A percentile compares a stretch with the other conserved stretches of the same genome.
Evolutionary conservation across 805 yeast species (phyloP).

Genomic region (Saccharomycopsis sp.): DNA sequence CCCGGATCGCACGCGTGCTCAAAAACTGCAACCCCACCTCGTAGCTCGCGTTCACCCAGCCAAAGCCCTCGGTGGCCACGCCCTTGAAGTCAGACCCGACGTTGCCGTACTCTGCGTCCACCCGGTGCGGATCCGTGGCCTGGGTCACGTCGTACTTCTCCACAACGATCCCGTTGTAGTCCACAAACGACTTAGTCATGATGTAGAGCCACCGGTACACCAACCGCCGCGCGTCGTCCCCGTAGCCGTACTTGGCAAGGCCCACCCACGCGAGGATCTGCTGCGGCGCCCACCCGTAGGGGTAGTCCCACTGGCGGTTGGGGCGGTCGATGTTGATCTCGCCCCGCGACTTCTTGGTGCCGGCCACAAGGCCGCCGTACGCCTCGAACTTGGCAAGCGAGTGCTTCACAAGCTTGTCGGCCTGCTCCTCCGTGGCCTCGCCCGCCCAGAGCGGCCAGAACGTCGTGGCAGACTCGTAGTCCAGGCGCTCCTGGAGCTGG

Average conservation of each 20-base stretch:
- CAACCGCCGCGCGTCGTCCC: slow-evolving; percentile 57
- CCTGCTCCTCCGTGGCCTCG: slow-evolving; percentile 60
- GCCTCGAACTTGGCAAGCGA: slow-evolving; percentile 70
- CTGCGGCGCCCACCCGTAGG: slow-evolving; percentile 98
- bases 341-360: slow-evolving; percentile 72
- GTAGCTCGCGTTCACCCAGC: slow-evolving; percentile 94
- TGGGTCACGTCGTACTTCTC: slow-evolving; percentile 90
- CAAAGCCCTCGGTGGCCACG: slow-evolving; percentile 93
- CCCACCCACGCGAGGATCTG: slow-evolving; percentile 95
- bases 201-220: slow-evolving; percentile 84
- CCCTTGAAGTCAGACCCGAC: slow-evolving; percentile 92
- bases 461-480: slow-evolving; percentile 80
- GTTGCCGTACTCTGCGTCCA: slow-evolving; percentile 89
- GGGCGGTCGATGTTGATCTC: slow-evolving; percentile 63
- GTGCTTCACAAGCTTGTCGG: slow-evolving; percentile 47
- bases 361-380: slow-evolving; percentile 83
- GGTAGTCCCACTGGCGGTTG: slow-evolving; percentile 97
- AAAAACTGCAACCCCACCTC: slow-evolving; percentile 55
- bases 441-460: slow-evolving; percentile 93
- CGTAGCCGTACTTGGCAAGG: slow-evolving; percentile 61
- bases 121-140: slow-evolving; percentile 74
- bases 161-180: slow-evolving; percentile 88
- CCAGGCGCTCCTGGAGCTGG: slow-evolving; percentile 44
- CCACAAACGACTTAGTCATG: slow-evolving; percentile 87
- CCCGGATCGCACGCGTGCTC: slow-evolving; percentile 67